Percentiles rank a stretch among this genome's conserved stretches.
These are phyloP conservation scores for Trifolium fragiferum DNA, from an alignment of 306 rosid species.

Conservation along the genomic window DNA sequence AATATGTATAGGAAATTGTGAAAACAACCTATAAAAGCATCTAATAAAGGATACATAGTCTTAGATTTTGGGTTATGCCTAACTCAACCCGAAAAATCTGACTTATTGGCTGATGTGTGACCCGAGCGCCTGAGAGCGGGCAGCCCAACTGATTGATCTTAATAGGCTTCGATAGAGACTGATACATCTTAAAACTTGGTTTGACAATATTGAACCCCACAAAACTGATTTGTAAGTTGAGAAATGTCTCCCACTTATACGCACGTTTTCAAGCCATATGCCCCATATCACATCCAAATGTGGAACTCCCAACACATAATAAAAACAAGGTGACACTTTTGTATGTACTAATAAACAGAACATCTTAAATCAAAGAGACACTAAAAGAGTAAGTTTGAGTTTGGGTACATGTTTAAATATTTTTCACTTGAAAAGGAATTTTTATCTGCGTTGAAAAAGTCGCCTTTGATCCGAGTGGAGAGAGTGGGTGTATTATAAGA, in stretches of 20 bases:
- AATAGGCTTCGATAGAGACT: not conserved
- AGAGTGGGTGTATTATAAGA: constrained; percentile 14
- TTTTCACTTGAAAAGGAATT: not conserved
- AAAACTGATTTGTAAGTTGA: not conserved
- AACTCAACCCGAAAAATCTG: not conserved
- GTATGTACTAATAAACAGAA: not conserved
- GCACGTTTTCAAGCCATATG: constrained; percentile 1
- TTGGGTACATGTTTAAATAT: not conserved
- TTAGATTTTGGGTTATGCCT: not conserved
- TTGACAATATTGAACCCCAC: not conserved
- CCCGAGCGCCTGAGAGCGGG: not conserved
- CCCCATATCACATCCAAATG: not conserved
- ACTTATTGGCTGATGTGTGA: not conserved
- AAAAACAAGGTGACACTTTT: not conserved
- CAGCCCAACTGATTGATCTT: not conserved
- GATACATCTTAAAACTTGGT: not conserved
- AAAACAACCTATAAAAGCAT: not conserved
- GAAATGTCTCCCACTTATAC: not conserved
- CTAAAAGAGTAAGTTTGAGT: constrained; percentile 22
- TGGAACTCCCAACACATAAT: not conserved
- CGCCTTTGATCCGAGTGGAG: constrained; percentile 1
- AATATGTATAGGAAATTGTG: not conserved
- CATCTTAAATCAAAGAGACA: not conserved
- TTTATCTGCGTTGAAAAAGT: not conserved
- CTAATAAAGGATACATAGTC: not conserved